Evolutionary conservation across 2,329 filamentous ascomycete genomes (phyloP).

Genomic region (Hortaea werneckii): DNA sequence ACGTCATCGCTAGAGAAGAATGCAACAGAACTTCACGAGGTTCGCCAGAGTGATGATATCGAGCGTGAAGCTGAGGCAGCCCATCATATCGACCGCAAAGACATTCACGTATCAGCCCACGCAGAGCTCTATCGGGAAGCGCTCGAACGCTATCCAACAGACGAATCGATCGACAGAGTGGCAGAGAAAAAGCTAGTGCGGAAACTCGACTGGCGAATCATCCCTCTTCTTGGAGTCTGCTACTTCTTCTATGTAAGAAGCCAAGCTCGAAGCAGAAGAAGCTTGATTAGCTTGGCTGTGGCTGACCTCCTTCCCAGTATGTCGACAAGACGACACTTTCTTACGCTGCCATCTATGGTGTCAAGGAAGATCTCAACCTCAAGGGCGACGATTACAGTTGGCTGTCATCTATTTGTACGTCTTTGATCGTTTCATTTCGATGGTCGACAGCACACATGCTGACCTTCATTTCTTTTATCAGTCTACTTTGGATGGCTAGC

Average conservation of each 20-base stretch:
- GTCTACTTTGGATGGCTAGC: constrained; percentile 30
- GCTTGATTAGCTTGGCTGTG: neutral
- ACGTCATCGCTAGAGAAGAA: neutral
- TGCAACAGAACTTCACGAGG: neutral
- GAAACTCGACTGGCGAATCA: constrained; percentile 43
- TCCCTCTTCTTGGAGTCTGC: constrained; percentile 37
- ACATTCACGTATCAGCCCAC: neutral
- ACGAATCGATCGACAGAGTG: neutral
- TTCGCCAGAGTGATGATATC: neutral
- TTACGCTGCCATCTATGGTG: constrained; percentile 56
- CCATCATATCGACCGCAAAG: neutral
- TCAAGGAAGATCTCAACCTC: constrained; percentile 48
- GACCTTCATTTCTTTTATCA: no score
- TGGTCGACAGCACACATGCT: no score
- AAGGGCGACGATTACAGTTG: constrained; percentile 50
- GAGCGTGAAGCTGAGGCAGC: neutral
- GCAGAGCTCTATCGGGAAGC: neutral
- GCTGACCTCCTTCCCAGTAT: constrained; percentile 8
- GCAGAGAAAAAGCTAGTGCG: neutral
- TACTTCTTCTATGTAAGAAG: constrained; percentile 23
- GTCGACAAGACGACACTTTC: constrained; percentile 45
- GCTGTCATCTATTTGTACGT: constrained; percentile 36
- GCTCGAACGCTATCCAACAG: neutral
- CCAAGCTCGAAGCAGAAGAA: no score
- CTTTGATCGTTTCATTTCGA: no score